phyloP scores from a whole-genome alignment of 345 rosid species.

The Gossypium ekmanianum region DNA sequence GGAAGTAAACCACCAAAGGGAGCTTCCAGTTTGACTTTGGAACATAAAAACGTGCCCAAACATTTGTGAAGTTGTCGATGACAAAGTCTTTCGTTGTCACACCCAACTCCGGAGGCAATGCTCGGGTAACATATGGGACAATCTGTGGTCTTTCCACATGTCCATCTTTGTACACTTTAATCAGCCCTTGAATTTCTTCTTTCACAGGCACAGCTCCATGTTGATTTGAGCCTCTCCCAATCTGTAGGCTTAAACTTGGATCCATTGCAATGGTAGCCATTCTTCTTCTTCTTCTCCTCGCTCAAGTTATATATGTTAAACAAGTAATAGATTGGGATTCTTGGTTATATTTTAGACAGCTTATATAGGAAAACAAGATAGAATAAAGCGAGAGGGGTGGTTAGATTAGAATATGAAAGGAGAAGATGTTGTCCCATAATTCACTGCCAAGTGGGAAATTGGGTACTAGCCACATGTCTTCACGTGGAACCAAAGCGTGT shows the following conservation, averaged over 20 bases:
- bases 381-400: background rate
- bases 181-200: slow-evolving; percentile 61
- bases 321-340: background rate
- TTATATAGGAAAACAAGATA: slow-evolving; percentile 13
- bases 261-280: slow-evolving; percentile 34
- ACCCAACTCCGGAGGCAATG: slow-evolving; percentile 40
- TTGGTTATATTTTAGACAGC: background rate
- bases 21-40: slow-evolving; percentile 40
- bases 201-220: slow-evolving; percentile 38
- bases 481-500: slow-evolving; percentile 15
- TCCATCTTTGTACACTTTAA: slow-evolving; percentile 63
- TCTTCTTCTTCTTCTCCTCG: slow-evolving; percentile 4
- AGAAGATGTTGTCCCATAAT: background rate
- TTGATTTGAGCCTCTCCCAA: slow-evolving; percentile 23
- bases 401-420: background rate
- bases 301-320: background rate
- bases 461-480: slow-evolving; percentile 26
- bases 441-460: slow-evolving; percentile 23
- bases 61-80: slow-evolving; percentile 46
- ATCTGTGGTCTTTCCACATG: slow-evolving; percentile 52
- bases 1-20: slow-evolving; percentile 57
- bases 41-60: slow-evolving; percentile 66
- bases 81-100: slow-evolving; percentile 47
- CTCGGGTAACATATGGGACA: slow-evolving; percentile 43
- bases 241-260: slow-evolving; percentile 20